Conservation (phyloP, 2,329 filamentous ascomycete genomes). For the Pyricularia grisea region DNA sequence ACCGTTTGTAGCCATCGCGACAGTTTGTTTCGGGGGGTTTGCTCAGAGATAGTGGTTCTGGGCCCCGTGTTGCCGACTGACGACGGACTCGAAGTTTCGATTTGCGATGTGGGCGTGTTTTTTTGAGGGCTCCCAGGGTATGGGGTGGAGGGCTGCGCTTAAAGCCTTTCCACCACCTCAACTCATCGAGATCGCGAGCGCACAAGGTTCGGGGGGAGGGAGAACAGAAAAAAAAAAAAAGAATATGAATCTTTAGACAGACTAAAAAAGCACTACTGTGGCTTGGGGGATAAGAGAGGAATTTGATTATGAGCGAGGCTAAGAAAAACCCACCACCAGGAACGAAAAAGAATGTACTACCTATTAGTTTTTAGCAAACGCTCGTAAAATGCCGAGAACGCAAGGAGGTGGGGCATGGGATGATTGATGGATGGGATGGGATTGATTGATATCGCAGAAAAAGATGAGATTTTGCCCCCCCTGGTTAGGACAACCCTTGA, state of each 20-base stretch:
- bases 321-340: not conserved
- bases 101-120: not conserved
- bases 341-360: not conserved
- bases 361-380: not conserved
- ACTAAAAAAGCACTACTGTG: not conserved
- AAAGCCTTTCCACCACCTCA: not conserved
- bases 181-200: not conserved
- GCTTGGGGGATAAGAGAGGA: not conserved
- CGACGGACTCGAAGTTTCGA: not conserved
- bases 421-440: not conserved
- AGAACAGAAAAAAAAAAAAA: not conserved
- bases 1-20: constrained; percentile 35
- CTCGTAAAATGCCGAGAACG: not conserved
- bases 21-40: not conserved
- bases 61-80: not conserved
- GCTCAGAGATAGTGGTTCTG: not conserved
- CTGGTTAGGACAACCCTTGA: not conserved
- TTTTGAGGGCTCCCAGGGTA: not conserved
- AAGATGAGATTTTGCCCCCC: not conserved
- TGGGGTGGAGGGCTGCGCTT: not conserved
- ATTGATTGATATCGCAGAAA: not conserved
- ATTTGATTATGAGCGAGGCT: not conserved
- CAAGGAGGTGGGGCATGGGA: not conserved
- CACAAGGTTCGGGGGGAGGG: not conserved
- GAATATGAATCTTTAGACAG: not conserved